phyloP scores from a whole-genome alignment of 805 yeast species.

The Peterozyma xylosa region DNA sequence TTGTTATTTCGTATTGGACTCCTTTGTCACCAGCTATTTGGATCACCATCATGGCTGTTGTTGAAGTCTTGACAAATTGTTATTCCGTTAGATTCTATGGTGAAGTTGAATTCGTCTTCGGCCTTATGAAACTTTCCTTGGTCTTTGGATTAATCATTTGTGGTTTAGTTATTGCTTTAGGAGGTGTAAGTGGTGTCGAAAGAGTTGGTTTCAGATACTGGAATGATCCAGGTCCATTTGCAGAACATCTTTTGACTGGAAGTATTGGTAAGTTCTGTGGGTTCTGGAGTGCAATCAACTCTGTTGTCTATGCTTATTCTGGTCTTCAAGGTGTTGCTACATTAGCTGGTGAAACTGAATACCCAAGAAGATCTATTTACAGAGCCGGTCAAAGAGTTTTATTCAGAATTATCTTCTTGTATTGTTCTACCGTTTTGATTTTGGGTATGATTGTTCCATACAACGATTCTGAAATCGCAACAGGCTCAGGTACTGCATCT shows the following conservation, averaged over 20 bases:
- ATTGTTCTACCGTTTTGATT: constrained; percentile 23
- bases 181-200: constrained; percentile 75
- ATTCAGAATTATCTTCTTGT: constrained; percentile 22
- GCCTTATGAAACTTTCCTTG: constrained; percentile 64
- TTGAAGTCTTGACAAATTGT: constrained; percentile 26
- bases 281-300: constrained; percentile 30
- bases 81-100: constrained; percentile 51
- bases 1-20: constrained; percentile 37
- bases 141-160: constrained; percentile 71
- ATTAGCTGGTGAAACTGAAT: constrained; percentile 24
- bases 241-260: constrained; percentile 30
- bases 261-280: constrained; percentile 32
- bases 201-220: constrained; percentile 52
- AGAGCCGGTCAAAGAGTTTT: constrained; percentile 24
- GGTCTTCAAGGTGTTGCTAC: constrained; percentile 22
- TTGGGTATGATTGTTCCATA: constrained; percentile 26
- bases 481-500: constrained; percentile 13
- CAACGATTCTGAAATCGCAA: constrained; percentile 19
- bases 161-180: constrained; percentile 77
- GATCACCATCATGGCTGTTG: constrained; percentile 32
- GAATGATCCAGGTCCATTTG: constrained; percentile 51
- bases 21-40: constrained; percentile 35
- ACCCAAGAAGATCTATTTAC: constrained; percentile 25
- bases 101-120: constrained; percentile 74
- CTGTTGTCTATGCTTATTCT: constrained; percentile 29